Evolutionary conservation across 768 basidiomycete species (phyloP), one percentile per base, ranked within the genome.

Genomic region (Podaxis mareebaensis): DNA sequence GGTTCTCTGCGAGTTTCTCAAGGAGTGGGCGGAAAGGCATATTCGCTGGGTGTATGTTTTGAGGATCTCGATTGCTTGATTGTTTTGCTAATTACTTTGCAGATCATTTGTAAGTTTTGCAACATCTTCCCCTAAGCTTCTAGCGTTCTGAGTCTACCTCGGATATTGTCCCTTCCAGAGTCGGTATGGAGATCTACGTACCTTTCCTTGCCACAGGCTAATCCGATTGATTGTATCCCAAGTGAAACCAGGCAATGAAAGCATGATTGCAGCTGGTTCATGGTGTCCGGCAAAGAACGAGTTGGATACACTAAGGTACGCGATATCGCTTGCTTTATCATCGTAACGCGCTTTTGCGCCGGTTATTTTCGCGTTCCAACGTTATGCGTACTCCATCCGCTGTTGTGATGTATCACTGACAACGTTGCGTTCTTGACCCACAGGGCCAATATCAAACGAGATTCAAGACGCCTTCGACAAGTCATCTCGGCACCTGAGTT

Each of bases 11-110:
- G 0, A 90, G 88, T 59, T 92, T 96, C 67, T 95, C 94, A 3
- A 81, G 97, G 53, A 91, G 91, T 30, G 96, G 96, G 2, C 78
- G 92, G 46, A 99, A 98, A 70, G 94, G 96, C 0, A 85, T 89
- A 12, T 98, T 93, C 73, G 95, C 95, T 22, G 81, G 80, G 17
- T 96, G 95, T 93, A 72, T 77, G 91, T 81, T 49, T 57, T 55
- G 33, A 28, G 40, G 42, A 5, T 65, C 2, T 54, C 24, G 46
- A 38, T 22, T 39, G 58, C 58, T 17, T 20, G 49, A 55, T 53
- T 17, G 22, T 62, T 1, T 26, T 33, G 8, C 42, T 60, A 4
- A 58, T 48, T 17, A 57, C 53, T 46, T 17, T 48, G 54, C 39
- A 90, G 89, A 91, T 75, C 86, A 90, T 73, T 71, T 91, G 89